Evolutionary conservation across 106 monocot genomes (phyloP).

Genomic region (Narthecium ossifragum): DNA sequence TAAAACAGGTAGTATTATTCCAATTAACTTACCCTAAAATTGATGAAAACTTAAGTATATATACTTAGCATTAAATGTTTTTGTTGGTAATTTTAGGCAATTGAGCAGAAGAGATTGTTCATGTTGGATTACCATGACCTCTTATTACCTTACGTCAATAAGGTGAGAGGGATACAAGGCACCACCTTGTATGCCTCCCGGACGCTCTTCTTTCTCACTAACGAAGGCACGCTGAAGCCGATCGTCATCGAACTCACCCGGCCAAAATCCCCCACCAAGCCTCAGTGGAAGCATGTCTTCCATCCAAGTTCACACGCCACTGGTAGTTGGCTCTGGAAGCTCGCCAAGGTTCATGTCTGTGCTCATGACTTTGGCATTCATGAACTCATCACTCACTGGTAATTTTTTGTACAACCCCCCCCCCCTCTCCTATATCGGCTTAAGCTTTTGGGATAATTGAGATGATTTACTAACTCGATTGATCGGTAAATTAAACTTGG

Average conservation of each 20-base stretch:
- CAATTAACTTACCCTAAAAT: too few species aligned
- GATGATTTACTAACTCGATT: too few species aligned
- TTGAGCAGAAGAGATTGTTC: constrained; percentile 57
- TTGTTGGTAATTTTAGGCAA: constrained; percentile 26
- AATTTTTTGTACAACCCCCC: not conserved
- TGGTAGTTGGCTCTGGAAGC: constrained; percentile 59
- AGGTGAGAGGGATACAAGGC: constrained; percentile 28
- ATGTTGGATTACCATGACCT: constrained; percentile 76
- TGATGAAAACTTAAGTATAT: not conserved
- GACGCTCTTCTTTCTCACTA: constrained; percentile 60
- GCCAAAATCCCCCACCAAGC: constrained; percentile 32
- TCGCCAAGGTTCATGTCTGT: constrained; percentile 59
- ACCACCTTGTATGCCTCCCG: constrained; percentile 55
- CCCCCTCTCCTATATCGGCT: too few species aligned
- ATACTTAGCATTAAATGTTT: not conserved
- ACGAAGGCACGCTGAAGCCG: constrained; percentile 31
- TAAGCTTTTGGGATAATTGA: too few species aligned
- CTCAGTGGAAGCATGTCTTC: constrained; percentile 47
- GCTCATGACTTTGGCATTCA: constrained; percentile 69
- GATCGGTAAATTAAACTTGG: too few species aligned
- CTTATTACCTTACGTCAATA: constrained; percentile 54
- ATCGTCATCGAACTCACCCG: constrained; percentile 77
- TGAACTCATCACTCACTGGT: constrained; percentile 82
- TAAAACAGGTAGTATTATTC: constrained; percentile 38
- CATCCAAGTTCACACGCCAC: constrained; percentile 35